A percentile compares a stretch with the other conserved stretches of the same genome.
Evolutionary conservation across 2,329 filamentous ascomycete genomes (phyloP).

Genomic region (Ceratocystis diversiconidia): DNA sequence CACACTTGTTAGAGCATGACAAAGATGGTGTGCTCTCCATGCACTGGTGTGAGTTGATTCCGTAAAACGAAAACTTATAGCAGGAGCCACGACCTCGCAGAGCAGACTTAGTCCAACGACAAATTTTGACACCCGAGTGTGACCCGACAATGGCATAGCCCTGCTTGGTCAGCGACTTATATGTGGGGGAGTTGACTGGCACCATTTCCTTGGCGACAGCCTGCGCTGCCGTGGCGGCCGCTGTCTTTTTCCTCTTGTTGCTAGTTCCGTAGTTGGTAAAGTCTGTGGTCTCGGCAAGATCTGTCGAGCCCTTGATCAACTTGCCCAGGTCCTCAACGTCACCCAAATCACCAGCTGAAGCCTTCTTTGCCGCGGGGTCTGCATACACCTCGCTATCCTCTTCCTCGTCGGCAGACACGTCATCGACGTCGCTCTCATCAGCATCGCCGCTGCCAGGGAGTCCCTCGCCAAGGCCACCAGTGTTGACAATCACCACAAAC

Average conservation of each 20-base stretch:
- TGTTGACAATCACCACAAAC: conserved; percentile 47
- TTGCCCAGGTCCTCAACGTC: conserved; percentile 76
- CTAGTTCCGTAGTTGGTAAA: conserved; percentile 57
- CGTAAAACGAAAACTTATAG: conserved; percentile 97
- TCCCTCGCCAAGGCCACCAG: conserved; percentile 45
- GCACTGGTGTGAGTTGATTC: conserved; percentile 88
- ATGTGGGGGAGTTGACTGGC: conserved; percentile 75
- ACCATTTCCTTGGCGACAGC: conserved; percentile 75
- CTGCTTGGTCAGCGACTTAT: conserved; percentile 82
- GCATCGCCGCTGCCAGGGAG: conserved; percentile 71
- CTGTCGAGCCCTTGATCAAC: conserved; percentile 37
- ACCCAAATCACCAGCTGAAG: conserved; percentile 37
- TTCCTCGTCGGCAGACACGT: conserved; percentile 43
- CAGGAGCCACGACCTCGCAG: conserved; percentile 85
- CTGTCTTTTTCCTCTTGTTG: conserved; percentile 25
- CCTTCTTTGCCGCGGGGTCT: conserved; percentile 30
- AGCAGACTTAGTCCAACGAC: conserved; percentile 95
- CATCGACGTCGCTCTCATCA: conserved; percentile 71
- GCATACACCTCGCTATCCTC: conserved; percentile 34
- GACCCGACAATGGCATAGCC: conserved; percentile 91
- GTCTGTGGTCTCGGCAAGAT: conserved; percentile 42
- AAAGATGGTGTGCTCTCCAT: conserved; percentile 97
- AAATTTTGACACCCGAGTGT: conserved; percentile 94
- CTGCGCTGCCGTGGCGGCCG: conserved; percentile 26
- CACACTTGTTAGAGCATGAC: conserved; percentile 94